Percentiles rank a stretch among this genome's conserved stretches.
phyloP scores from a whole-genome alignment of 1,139 yeast genomes.

The Sugiyamaella pinicola region DNA sequence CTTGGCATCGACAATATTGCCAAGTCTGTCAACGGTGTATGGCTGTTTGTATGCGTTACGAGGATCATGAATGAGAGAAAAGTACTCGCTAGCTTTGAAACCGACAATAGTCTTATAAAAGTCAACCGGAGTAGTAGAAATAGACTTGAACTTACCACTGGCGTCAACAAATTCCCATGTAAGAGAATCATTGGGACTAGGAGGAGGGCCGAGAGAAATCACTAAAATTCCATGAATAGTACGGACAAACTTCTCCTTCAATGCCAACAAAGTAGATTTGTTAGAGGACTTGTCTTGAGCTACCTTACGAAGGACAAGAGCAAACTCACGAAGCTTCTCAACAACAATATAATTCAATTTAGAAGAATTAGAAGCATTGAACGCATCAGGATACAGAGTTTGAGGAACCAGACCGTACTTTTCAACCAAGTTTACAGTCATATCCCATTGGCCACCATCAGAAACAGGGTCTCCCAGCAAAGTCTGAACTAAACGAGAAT shows the following conservation, averaged over 20 bases:
- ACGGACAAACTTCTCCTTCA: conserved; percentile 54
- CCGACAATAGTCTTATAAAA: conserved; percentile 53
- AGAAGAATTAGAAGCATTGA: conserved; percentile 54
- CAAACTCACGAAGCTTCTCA: conserved; percentile 63
- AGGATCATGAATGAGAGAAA: conserved; percentile 66
- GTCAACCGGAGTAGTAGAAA: conserved; percentile 54
- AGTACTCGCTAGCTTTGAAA: conserved; percentile 52
- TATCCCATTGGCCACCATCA: conserved; percentile 78
- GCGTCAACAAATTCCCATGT: conserved; percentile 65
- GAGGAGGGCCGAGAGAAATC: conserved; percentile 63
- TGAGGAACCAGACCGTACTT: conserved; percentile 67
- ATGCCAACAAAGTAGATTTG: conserved; percentile 39
- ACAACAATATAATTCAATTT: conserved; percentile 55
- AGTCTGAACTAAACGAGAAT: conserved; percentile 55
- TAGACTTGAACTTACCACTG: conserved; percentile 52
- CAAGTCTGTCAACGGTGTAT: conserved; percentile 64
- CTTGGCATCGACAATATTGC: conserved; percentile 63
- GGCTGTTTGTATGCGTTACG: conserved; percentile 55
- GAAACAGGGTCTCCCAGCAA: conserved; percentile 55
- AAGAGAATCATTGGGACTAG: conserved; percentile 56
- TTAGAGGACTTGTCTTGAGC: conserved; percentile 34
- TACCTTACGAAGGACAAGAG: conserved; percentile 53
- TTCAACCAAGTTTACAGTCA: conserved; percentile 62
- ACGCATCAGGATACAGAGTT: conserved; percentile 61
- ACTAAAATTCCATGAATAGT: conserved; percentile 58